phyloP scores from a whole-genome alignment of 2,329 filamentous ascomycete genomes.

The Talaromyces sp. region DNA sequence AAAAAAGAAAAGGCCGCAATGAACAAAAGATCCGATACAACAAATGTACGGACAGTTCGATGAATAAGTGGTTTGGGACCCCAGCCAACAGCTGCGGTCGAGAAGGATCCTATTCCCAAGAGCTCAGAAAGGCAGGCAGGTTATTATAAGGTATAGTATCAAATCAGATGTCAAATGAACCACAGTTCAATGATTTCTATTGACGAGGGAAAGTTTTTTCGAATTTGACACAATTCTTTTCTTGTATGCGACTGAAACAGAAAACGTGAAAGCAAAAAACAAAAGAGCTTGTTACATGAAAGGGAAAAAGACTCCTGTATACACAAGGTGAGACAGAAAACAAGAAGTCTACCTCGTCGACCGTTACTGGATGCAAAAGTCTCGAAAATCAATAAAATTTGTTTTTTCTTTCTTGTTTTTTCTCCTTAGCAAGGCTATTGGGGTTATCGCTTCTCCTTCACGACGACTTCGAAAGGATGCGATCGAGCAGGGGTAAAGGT shows the following conservation, averaged over 20 bases:
- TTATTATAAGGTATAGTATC: constrained; percentile 10
- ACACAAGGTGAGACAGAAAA: constrained; percentile 8
- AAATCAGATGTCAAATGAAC: constrained; percentile 10
- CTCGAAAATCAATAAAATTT: constrained; percentile 4
- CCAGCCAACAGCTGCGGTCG: neutral
- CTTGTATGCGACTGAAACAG: constrained; percentile 10
- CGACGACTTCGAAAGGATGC: neutral
- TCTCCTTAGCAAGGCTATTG: neutral
- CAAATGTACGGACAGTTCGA: constrained; percentile 12
- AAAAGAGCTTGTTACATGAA: constrained; percentile 9
- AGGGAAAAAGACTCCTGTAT: constrained; percentile 7
- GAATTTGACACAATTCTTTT: constrained; percentile 8
- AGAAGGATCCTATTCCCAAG: constrained; percentile 5
- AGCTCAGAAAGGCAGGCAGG: constrained; percentile 6
- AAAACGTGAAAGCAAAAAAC: neutral
- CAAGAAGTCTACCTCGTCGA: constrained; percentile 4
- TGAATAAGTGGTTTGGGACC: neutral
- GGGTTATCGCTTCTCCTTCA: neutral
- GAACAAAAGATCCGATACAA: constrained; percentile 13
- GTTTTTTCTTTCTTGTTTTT: neutral
- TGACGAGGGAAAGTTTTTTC: constrained; percentile 11
- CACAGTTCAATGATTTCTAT: constrained; percentile 11
- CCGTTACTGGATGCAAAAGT: constrained; percentile 3
- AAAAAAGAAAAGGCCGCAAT: constrained; percentile 7
- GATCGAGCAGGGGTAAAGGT: neutral